Evolutionary conservation across 306 rosid species (phyloP).

Genomic region (Phaseolus lunatus): DNA sequence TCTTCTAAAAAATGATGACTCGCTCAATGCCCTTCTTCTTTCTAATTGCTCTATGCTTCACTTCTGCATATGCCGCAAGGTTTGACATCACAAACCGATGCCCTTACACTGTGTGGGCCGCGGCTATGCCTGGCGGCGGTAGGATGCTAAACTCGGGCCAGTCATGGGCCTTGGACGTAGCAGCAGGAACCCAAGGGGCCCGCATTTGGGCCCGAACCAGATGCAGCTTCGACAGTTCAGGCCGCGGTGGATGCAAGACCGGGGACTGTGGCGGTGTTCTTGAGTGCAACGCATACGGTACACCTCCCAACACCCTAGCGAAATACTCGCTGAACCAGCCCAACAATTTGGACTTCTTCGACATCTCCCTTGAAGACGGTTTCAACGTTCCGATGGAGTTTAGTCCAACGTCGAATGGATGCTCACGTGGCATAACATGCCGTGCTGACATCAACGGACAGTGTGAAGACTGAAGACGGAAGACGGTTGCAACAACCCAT

Average conservation of each 20-base stretch:
- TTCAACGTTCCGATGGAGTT: slow-evolving; percentile 59
- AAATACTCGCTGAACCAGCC: slow-evolving; percentile 53
- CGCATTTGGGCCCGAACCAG: slow-evolving; percentile 63
- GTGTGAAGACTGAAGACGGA: slow-evolving; percentile 54
- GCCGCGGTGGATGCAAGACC: slow-evolving; percentile 59
- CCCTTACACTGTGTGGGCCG: slow-evolving; percentile 63
- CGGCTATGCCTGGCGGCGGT: slow-evolving; percentile 56
- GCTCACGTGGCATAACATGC: slow-evolving; percentile 45
- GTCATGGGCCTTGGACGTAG: slow-evolving; percentile 43
- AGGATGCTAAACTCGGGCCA: slow-evolving; percentile 28
- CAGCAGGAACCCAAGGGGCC: slow-evolving; percentile 32
- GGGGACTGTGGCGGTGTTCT: slow-evolving; percentile 65
- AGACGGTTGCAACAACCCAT: slow-evolving; percentile 61
- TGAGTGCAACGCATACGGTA: slow-evolving; percentile 44
- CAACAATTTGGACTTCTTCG: slow-evolving; percentile 45
- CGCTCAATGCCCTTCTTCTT: background rate
- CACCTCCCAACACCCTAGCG: slow-evolving; percentile 62
- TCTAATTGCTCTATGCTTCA: background rate
- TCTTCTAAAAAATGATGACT: too few relatives aligned
- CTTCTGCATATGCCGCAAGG: slow-evolving; percentile 24
- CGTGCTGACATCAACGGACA: slow-evolving; percentile 50
- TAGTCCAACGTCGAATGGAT: slow-evolving; percentile 44
- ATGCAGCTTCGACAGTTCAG: slow-evolving; percentile 57
- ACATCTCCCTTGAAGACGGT: slow-evolving; percentile 41
- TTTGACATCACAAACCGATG: slow-evolving; percentile 60